phyloP scores from a whole-genome alignment of 345 rosid genomes.

The Carallia pectinifolia region DNA sequence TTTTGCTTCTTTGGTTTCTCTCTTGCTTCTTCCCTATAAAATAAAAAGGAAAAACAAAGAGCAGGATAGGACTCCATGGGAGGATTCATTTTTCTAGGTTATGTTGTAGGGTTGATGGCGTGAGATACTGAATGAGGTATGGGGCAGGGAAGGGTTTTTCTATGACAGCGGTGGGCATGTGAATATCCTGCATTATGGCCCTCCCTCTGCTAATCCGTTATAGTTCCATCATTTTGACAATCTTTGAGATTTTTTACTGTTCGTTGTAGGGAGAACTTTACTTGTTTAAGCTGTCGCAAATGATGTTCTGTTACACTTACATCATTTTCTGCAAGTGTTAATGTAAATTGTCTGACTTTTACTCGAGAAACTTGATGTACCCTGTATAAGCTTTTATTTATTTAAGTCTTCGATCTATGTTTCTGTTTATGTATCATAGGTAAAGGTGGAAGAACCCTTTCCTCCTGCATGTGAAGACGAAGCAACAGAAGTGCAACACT shows the following conservation, averaged over 20 bases:
- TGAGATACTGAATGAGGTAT: too few species aligned
- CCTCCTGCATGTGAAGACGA: conserved; percentile 44
- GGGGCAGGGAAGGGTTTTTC: too few species aligned
- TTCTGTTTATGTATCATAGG: conserved; percentile 19
- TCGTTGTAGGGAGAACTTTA: too few species aligned
- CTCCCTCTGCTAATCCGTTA: background rate
- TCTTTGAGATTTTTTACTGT: background rate
- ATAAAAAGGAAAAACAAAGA: too few species aligned
- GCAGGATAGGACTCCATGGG: too few species aligned
- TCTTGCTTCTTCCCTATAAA: too few species aligned
- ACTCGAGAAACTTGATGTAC: background rate
- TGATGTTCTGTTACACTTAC: background rate
- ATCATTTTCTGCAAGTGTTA: background rate
- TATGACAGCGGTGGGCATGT: too few species aligned
- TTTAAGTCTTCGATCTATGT: background rate
- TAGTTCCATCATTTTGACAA: background rate
- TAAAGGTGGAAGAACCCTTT: conserved; percentile 46
- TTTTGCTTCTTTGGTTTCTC: too few species aligned
- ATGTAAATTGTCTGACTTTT: background rate
- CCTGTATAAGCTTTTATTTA: background rate
- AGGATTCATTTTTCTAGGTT: too few species aligned
- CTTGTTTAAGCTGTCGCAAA: background rate
- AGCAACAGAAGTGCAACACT: conserved; percentile 39
- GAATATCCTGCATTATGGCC: background rate
- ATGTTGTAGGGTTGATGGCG: too few species aligned